Conservation (phyloP, 2,329 filamentous ascomycete genomes). For the Hypomyces perniciosus region DNA sequence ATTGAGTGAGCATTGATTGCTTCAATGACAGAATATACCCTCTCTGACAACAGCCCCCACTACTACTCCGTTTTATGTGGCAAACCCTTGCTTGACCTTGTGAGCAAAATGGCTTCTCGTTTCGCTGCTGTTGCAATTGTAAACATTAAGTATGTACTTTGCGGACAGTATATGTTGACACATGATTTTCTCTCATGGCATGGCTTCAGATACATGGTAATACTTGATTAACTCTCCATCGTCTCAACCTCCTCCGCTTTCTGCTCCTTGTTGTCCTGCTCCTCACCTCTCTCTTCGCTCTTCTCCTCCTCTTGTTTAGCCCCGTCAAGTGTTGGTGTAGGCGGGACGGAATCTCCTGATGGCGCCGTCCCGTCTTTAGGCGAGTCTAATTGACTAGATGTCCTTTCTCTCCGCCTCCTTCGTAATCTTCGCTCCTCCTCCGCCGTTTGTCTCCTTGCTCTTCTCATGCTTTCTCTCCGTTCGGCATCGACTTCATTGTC, state of each 20-base stretch:
- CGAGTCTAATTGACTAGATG: slow-evolving; percentile 31
- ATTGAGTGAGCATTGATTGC: neutral
- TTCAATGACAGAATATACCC: neutral
- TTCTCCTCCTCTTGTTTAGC: slow-evolving; percentile 11
- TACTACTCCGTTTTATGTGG: too few relatives aligned
- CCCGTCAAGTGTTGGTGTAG: slow-evolving; percentile 10
- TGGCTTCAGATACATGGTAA: slow-evolving; percentile 10
- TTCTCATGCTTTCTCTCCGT: slow-evolving; percentile 56
- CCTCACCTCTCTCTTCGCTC: slow-evolving; percentile 9
- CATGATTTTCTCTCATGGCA: slow-evolving; percentile 15
- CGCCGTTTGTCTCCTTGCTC: slow-evolving; percentile 60
- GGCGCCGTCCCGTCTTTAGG: slow-evolving; percentile 19
- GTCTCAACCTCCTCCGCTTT: slow-evolving; percentile 10
- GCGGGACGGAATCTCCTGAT: slow-evolving; percentile 11
- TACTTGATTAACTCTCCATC: slow-evolving; percentile 6
- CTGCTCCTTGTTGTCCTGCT: slow-evolving; percentile 13
- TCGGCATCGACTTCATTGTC: slow-evolving; percentile 44
- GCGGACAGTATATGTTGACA: slow-evolving; percentile 20
- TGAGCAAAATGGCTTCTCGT: neutral
- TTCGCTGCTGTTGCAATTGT: slow-evolving; percentile 20
- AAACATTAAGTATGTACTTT: slow-evolving; percentile 33
- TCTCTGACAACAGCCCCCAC: neutral
- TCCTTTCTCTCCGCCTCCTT: slow-evolving; percentile 60
- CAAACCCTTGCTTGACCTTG: too few relatives aligned
- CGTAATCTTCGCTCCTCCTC: slow-evolving; percentile 70